Conservation (phyloP, 2,329 filamentous ascomycete species). For the Cladosporium sp. region DNA sequence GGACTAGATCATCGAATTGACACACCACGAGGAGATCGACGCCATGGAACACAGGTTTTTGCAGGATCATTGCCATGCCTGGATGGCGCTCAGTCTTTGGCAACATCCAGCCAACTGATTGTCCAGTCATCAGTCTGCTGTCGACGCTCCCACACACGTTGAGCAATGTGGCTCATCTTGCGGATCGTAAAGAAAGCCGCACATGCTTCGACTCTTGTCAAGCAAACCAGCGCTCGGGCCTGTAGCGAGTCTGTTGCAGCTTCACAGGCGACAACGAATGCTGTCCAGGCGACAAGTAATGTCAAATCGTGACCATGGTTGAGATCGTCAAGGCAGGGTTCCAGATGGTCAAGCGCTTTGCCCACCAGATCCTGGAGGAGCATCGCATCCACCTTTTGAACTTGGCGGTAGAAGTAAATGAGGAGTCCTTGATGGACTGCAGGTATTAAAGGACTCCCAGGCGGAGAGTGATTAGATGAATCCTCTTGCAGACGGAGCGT, state of each 20-base stretch:
- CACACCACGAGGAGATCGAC: not conserved
- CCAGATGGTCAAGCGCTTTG: not conserved
- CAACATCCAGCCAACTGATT: conserved; percentile 3
- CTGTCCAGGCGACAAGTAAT: conserved; percentile 1
- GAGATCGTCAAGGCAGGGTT: not conserved
- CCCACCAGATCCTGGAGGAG: not conserved
- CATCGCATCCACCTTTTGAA: conserved; percentile 4
- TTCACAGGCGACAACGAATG: conserved; percentile 4
- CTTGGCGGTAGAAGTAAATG: conserved; percentile 6
- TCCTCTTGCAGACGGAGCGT: not conserved
- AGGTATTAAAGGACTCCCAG: not conserved
- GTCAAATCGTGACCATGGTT: not conserved
- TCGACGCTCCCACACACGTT: conserved; percentile 2
- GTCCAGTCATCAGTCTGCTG: conserved; percentile 1
- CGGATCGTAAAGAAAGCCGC: conserved; percentile 1
- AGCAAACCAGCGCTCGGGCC: not conserved
- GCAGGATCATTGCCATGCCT: not conserved
- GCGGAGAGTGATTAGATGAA: not conserved
- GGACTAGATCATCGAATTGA: too few relatives aligned
- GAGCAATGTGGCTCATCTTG: not conserved
- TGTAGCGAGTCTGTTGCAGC: not conserved
- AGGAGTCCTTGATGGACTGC: conserved; percentile 1
- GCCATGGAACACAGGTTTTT: too few relatives aligned
- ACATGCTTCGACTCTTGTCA: not conserved
- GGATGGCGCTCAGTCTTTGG: not conserved